phyloP scores from a whole-genome alignment of 2,329 filamentous ascomycete genomes.

The Colletotrichum sp. region DNA sequence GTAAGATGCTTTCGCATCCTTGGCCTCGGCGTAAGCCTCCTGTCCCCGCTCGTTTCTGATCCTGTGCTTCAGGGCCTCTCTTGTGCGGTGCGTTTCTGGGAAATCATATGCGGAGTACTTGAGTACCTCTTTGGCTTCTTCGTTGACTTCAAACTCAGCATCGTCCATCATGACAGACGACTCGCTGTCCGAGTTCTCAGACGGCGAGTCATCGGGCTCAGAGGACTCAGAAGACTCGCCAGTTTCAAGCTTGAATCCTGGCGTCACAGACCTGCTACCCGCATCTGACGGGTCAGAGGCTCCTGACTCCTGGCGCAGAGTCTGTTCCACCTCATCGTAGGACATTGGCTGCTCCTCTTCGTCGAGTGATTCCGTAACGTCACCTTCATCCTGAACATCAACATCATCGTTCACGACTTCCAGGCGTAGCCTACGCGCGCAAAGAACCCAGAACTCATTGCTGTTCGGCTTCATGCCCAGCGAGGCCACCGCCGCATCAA shows the following conservation, averaged over 20 bases:
- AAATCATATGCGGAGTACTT: conserved; percentile 44
- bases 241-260: not conserved
- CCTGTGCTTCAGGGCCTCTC: conserved; percentile 38
- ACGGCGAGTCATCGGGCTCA: not conserved
- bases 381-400: not conserved
- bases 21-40: conserved; percentile 47
- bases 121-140: conserved; percentile 48
- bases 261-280: not conserved
- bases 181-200: not conserved
- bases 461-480: conserved; percentile 45
- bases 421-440: conserved; percentile 54
- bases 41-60: conserved; percentile 46
- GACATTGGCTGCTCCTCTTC: conserved; percentile 35
- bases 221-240: not conserved
- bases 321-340: conserved; percentile 49
- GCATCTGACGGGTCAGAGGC: not conserved
- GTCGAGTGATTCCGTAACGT: not conserved
- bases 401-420: conserved; percentile 46
- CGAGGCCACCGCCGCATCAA: conserved; percentile 53
- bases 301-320: conserved; percentile 29
- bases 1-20: conserved; percentile 44
- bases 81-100: conserved; percentile 39
- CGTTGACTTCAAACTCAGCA: conserved; percentile 32
- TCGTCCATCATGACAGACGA: not conserved
- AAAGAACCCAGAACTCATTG: conserved; percentile 50